Percentiles rank a stretch among this genome's conserved stretches.
phyloP scores from a whole-genome alignment of 495 filamentous ascomycete genomes.

The Pseudotulostoma volvatum region DNA sequence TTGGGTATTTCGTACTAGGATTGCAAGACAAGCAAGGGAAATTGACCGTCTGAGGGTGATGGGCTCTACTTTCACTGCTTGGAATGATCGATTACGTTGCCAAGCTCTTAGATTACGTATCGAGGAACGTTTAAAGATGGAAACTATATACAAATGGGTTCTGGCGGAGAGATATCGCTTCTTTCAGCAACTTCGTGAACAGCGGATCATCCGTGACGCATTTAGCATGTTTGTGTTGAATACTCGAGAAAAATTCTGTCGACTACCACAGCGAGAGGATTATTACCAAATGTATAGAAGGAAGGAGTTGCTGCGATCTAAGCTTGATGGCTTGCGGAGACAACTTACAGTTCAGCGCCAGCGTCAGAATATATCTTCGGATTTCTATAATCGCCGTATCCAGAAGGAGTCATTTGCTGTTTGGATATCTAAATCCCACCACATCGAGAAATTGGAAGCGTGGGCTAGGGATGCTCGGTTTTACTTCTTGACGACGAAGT shows the following conservation, averaged over 20 bases:
- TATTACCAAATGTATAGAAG: slow-evolving; percentile 19
- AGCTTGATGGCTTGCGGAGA: slow-evolving; percentile 29
- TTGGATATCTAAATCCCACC: slow-evolving; percentile 29
- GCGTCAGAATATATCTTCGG: slow-evolving; percentile 32
- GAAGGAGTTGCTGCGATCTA: slow-evolving; percentile 18
- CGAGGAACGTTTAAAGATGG: slow-evolving; percentile 40
- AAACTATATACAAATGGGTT: slow-evolving; percentile 49
- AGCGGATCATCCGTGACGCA: slow-evolving; percentile 28
- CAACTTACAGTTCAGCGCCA: slow-evolving; percentile 26
- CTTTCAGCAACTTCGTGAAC: slow-evolving; percentile 35
- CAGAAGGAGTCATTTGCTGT: slow-evolving; percentile 30
- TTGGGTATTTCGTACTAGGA: slow-evolving; percentile 35
- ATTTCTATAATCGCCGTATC: slow-evolving; percentile 36
- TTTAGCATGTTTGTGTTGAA: slow-evolving; percentile 28
- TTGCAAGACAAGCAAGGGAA: slow-evolving; percentile 35
- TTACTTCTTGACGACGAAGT: slow-evolving; percentile 39
- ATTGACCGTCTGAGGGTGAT: slow-evolving; percentile 37
- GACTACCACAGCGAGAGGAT: slow-evolving; percentile 22
- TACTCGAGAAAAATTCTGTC: slow-evolving; percentile 23
- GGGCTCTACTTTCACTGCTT: slow-evolving; percentile 43
- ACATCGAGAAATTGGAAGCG: slow-evolving; percentile 31
- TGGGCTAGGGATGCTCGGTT: slow-evolving; percentile 41
- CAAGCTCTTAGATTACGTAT: slow-evolving; percentile 35
- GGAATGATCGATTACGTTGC: slow-evolving; percentile 50
- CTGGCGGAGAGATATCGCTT: slow-evolving; percentile 37